Evolutionary conservation across 805 yeast species (phyloP).

Genomic region (Blastobotrys attinorum): DNA sequence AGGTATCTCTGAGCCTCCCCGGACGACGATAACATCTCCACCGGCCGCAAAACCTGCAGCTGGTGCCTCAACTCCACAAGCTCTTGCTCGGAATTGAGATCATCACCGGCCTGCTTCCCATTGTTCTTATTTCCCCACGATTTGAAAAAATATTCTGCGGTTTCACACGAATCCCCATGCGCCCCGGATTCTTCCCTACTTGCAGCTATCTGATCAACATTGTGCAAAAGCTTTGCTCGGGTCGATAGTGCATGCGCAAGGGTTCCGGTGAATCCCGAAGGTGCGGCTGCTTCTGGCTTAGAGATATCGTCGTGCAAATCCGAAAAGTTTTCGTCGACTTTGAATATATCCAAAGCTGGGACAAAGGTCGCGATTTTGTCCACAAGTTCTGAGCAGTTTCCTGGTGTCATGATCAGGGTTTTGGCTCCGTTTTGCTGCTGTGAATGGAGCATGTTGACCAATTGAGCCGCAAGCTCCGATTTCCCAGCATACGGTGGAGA

Average conservation of each 20-base stretch:
- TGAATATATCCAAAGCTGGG: not conserved
- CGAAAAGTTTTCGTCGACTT: not conserved
- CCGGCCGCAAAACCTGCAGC: not conserved
- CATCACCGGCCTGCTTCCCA: not conserved
- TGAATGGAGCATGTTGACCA: not conserved
- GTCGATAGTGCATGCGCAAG: not conserved
- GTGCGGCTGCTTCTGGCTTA: too few relatives aligned
- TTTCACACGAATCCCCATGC: constrained; percentile 32
- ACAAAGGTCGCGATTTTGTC: not conserved
- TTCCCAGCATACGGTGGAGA: not conserved
- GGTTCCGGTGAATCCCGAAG: not conserved
- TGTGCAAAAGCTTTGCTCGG: constrained; percentile 10
- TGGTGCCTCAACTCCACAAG: too few relatives aligned
- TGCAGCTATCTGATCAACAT: constrained; percentile 29
- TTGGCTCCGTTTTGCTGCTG: not conserved
- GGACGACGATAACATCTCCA: not conserved
- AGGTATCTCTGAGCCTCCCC: not conserved
- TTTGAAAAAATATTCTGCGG: constrained; percentile 30
- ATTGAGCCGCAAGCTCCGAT: not conserved
- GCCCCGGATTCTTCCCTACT: constrained; percentile 29
- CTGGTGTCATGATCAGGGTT: not conserved
- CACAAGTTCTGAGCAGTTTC: not conserved
- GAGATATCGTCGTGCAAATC: too few relatives aligned
- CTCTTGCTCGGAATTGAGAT: not conserved
- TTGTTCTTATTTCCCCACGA: not conserved